Percentiles rank a stretch among this genome's conserved stretches.
Conservation (phyloP, 768 basidiomycete genomes). For the Suillus hirtellus region DNA sequence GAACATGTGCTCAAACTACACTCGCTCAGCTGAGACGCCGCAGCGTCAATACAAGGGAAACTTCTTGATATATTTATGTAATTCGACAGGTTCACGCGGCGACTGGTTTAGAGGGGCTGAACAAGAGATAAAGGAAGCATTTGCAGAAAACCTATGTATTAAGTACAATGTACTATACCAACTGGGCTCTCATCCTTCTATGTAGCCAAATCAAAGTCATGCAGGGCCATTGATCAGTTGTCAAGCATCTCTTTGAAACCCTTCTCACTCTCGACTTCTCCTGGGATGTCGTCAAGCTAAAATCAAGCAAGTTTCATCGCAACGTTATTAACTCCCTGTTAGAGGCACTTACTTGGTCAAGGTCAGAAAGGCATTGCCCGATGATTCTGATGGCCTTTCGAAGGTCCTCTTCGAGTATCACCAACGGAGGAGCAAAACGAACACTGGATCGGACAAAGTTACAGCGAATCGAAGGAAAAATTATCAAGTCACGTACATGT, state of each 20-base stretch:
- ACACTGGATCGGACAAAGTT: constrained; percentile 52
- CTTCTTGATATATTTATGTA: not conserved
- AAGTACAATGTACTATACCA: not conserved
- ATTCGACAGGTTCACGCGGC: not conserved
- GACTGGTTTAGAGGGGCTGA: not conserved
- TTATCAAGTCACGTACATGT: constrained; percentile 63
- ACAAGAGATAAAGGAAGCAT: not conserved
- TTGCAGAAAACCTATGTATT: not conserved
- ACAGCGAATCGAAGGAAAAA: not conserved
- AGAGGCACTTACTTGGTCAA: constrained; percentile 63
- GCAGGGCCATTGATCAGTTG: constrained; percentile 16
- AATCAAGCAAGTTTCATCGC: not conserved
- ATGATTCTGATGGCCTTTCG: constrained; percentile 74
- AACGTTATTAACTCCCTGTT: not conserved
- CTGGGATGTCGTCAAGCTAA: constrained; percentile 63
- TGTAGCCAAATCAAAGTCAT: not conserved
- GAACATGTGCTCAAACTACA: not conserved
- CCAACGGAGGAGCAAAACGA: constrained; percentile 93
- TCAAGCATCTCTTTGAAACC: constrained; percentile 45
- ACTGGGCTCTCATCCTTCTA: not conserved
- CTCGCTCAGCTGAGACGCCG: not conserved
- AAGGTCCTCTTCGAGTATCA: constrained; percentile 89
- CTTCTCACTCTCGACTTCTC: constrained; percentile 61
- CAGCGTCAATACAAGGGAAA: not conserved
- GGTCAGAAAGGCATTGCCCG: constrained; percentile 71